Evolutionary conservation across 2,329 filamentous ascomycete genomes (phyloP), one percentile per base, ranked within the genome.

Genomic region (Blastomyces parvus): DNA sequence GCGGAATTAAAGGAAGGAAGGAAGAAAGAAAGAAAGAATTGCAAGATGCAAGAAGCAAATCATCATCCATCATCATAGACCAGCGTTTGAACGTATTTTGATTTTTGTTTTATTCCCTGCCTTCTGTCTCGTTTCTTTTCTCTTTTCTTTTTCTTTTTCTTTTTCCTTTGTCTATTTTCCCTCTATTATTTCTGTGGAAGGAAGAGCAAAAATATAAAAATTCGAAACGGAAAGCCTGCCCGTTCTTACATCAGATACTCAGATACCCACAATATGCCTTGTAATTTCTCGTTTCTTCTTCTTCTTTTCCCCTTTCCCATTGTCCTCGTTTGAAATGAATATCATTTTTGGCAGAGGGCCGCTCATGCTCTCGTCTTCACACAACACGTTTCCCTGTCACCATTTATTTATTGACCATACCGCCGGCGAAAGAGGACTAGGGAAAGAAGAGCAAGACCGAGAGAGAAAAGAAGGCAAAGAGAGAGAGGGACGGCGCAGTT

Each of bases 61-160:
- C 3, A 52, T 17, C 48, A 52, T 52, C 48, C 74, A 78, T 77
- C 74, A 78, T 77, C 75, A 80, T 81, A 81, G 79, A 81, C 75
- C 25, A 79, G 79, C 79, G 78, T 80, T 81, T 76, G 74, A 72
- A 52, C 48, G 27, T 52, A 27, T 76, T 57, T 64, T 58, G 76
- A 13, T 74, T 73, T 50, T 73, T 71, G 74, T 68, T 71, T 71
- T 75, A 75, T 44, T 44, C 40, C 74, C 75, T 73, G 5, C 78
- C 77, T 50, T 46, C 77, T 25, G 36, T 44, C 17, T 44, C 14
- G 17, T 58, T 38, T 77, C 77, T 76, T 27, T 71, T 71, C 69
- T 36, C 19, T 50, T 25, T 22, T 25, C 7, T n/a, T 17, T 30
- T 2, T 30, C 27, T 30, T 30, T n/a, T n/a, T n/a, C n/a, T n/a